These are phyloP conservation scores for Ocimum tenuiflorum DNA, from an alignment of 257 asterid genomes.

Conservation along the genomic window DNA sequence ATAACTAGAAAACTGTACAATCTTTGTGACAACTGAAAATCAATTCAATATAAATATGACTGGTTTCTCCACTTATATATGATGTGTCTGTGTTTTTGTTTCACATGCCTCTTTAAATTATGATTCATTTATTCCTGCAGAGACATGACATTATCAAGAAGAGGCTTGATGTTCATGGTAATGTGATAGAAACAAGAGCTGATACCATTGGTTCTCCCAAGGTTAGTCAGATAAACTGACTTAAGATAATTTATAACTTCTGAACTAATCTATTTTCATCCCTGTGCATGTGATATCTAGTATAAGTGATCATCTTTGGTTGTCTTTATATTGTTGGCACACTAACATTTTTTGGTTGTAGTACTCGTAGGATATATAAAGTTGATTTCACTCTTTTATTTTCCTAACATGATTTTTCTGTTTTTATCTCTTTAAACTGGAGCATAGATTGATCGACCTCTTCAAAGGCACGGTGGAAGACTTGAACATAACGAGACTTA, in stretches of 20 bases:
- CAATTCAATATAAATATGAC: background rate
- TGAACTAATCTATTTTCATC: background rate
- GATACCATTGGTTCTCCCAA: constrained; percentile 85
- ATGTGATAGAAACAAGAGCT: constrained; percentile 80
- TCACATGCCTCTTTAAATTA: constrained; percentile 15
- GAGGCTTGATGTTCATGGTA: constrained; percentile 84
- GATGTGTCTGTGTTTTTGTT: background rate
- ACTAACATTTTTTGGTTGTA: background rate
- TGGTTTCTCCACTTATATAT: constrained; percentile 1
- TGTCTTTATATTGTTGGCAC: background rate
- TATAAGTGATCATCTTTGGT: constrained; percentile 2
- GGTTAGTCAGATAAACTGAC: constrained; percentile 42
- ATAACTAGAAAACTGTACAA: background rate
- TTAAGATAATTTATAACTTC: background rate
- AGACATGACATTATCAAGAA: constrained; percentile 91
- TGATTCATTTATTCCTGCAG: constrained; percentile 45
- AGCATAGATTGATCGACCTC: constrained; percentile 69
- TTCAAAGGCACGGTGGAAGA: constrained; percentile 95
- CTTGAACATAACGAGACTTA: constrained; percentile 96
- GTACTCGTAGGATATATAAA: background rate
- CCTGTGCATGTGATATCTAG: constrained; percentile 17
- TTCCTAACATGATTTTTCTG: constrained; percentile 20
- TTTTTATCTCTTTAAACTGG: constrained; percentile 4
- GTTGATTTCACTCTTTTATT: background rate
- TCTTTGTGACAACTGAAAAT: background rate